phyloP scores from a whole-genome alignment of 2,329 filamentous ascomycete genomes.

The Emergomyces orientalis region DNA sequence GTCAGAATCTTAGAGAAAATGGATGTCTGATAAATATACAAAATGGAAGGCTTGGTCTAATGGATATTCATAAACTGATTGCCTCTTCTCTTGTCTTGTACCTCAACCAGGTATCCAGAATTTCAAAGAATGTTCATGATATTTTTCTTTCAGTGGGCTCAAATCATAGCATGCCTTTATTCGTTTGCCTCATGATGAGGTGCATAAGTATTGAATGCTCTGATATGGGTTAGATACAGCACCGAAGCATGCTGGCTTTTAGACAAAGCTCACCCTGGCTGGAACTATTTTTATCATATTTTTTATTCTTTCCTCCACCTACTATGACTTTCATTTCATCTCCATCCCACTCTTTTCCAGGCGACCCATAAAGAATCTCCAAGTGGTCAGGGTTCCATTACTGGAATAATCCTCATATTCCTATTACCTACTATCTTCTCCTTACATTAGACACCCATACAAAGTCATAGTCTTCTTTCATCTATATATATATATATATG shows the following conservation, averaged over 20 bases:
- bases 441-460: not conserved
- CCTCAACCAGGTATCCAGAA: not conserved
- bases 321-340: not conserved
- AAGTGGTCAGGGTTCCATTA: not conserved
- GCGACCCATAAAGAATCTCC: not conserved
- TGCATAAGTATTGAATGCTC: not conserved
- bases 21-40: not conserved
- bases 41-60: not conserved
- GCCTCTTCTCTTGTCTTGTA: not conserved
- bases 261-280: not conserved
- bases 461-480: not conserved
- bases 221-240: not conserved
- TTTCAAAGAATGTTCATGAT: not conserved
- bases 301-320: not conserved
- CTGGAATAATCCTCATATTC: not conserved
- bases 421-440: not conserved
- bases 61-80: not conserved
- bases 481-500: not conserved
- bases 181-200: not conserved
- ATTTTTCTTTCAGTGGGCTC: not conserved
- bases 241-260: not conserved
- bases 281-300: not conserved
- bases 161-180: not conserved
- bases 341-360: not conserved
- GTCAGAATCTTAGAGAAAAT: not conserved